A percentile compares a stretch with the other conserved stretches of the same genome.
phyloP scores from a whole-genome alignment of 1,139 yeast genomes.

The Scheffersomyces cryptocercus region DNA sequence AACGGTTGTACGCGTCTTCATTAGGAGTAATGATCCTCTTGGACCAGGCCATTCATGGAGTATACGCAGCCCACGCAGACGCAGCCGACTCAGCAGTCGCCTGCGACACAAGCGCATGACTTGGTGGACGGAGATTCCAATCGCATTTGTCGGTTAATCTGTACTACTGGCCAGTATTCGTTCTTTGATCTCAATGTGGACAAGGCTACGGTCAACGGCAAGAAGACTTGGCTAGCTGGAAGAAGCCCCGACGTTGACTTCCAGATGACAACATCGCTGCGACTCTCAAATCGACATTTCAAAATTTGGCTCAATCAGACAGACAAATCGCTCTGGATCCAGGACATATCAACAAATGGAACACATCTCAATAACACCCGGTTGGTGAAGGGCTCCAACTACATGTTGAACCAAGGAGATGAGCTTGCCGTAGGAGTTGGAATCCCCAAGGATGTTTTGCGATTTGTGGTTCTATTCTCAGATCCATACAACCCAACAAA shows the following conservation, averaged over 20 bases:
- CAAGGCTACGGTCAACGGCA: slow-evolving; percentile 25
- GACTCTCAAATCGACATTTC: slow-evolving; percentile 81
- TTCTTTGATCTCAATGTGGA: slow-evolving; percentile 39
- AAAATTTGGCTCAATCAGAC: slow-evolving; percentile 60
- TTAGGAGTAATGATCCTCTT: no score
- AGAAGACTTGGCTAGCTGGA: slow-evolving; percentile 75
- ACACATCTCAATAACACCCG: slow-evolving; percentile 78
- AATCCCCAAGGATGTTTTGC: slow-evolving; percentile 70
- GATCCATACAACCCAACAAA: slow-evolving; percentile 42
- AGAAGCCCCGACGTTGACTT: slow-evolving; percentile 69
- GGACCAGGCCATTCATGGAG: slow-evolving; percentile 16
- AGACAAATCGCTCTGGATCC: slow-evolving; percentile 61
- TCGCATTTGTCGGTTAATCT: slow-evolving; percentile 53
- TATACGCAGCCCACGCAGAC: slow-evolving; percentile 57
- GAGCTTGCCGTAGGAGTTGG: slow-evolving; percentile 92
- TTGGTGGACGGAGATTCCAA: slow-evolving; percentile 24
- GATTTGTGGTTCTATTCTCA: slow-evolving; percentile 68
- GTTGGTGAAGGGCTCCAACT: slow-evolving; percentile 76
- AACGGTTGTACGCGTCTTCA: no score
- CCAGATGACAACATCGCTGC: slow-evolving; percentile 57
- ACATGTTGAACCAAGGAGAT: slow-evolving; percentile 86
- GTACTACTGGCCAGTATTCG: slow-evolving; percentile 64
- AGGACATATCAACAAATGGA: slow-evolving; percentile 84
- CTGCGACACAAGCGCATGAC: slow-evolving; percentile 34
- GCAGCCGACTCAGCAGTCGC: slow-evolving; percentile 66